Evolutionary conservation across 306 rosid genomes (phyloP), one percentile per base, ranked within the genome.

Genomic region (Arachis stenosperma): DNA sequence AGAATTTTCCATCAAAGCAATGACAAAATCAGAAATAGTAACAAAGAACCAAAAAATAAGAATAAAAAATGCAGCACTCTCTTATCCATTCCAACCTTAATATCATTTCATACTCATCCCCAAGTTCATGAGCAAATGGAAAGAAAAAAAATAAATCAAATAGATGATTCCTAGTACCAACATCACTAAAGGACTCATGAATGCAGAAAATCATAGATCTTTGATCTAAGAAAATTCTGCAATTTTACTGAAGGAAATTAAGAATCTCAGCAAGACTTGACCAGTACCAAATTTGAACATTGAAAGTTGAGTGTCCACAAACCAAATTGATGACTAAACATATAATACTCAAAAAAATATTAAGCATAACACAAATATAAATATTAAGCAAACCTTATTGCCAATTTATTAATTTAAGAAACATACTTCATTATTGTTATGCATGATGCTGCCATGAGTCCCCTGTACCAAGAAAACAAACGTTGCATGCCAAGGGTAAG

Each of bases 371-470:
- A 17, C 17, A 17, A 17, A 17, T 17, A 17, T 17, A 17, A 17
- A 17, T 17, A 17, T 17, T 17, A 17, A 17, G 17, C 17, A 17
- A 17, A 17, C 17, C 17, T 17, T 17, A 17, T 0, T 17, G 17
- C 17, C 17, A 17, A 17, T 17, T 17, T 17, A 17, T 17, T 17
- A 17, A 17, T 17, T 17, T 17, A 17, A 17, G 17, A 17, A 17
- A 17, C 17, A 17, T 17, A 17, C 17, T 39, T 70, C 70, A 48
- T 81, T 71, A 68, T 78, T 67, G 61, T 78, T 67, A n/a, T 54
- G 78, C 27, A 80, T 85, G 80, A 67, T 46, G 74, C 60, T 78
- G 75, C 60, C 79, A 29, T 85, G 86, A 47, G 80, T 75, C 57
- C 79, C 71, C 97, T 90, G 86, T 73, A 17, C 29, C 37, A 33